Conservation (phyloP, 805 yeast genomes). For the Hanseniaspora valbyensis region DNA sequence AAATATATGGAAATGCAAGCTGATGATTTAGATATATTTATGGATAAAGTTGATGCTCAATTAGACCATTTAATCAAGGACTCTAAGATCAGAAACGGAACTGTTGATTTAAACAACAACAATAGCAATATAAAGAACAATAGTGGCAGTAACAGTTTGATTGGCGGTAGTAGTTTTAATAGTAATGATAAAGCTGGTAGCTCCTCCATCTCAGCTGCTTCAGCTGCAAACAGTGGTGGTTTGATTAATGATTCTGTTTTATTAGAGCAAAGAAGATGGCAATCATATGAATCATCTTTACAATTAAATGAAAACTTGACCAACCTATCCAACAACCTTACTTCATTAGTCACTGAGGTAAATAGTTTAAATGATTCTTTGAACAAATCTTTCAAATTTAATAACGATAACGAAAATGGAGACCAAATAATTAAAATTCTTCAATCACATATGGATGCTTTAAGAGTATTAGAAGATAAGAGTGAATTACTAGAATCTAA, state of each 20-base stretch:
- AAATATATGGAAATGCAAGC: slow-evolving; percentile 84
- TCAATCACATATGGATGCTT: slow-evolving; percentile 79
- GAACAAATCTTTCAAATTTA: slow-evolving; percentile 41
- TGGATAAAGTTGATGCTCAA: slow-evolving; percentile 60
- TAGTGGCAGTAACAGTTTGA: neutral
- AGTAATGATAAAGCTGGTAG: slow-evolving; percentile 30
- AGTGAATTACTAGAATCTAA: slow-evolving; percentile 60
- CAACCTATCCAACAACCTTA: slow-evolving; percentile 60
- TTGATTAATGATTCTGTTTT: slow-evolving; percentile 41
- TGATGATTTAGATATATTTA: slow-evolving; percentile 71
- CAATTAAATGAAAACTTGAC: slow-evolving; percentile 71
- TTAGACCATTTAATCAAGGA: slow-evolving; percentile 16
- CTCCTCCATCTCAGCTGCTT: slow-evolving; percentile 27
- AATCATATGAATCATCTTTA: slow-evolving; percentile 81
- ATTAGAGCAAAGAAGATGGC: slow-evolving; percentile 58
- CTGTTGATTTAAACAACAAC: slow-evolving; percentile 15
- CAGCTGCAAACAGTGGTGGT: slow-evolving; percentile 16
- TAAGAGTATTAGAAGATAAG: slow-evolving; percentile 73
- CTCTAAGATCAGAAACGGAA: slow-evolving; percentile 9
- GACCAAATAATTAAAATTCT: slow-evolving; percentile 69
- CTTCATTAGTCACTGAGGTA: slow-evolving; percentile 67
- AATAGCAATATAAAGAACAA: neutral
- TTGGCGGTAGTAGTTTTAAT: slow-evolving; percentile 2
- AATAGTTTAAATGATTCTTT: slow-evolving; percentile 73
- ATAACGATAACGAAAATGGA: slow-evolving; percentile 30